Evolutionary conservation across 139 green algal genomes (phyloP), one percentile per base, ranked within the genome.

Genomic region (Klebsormidium nitens): DNA sequence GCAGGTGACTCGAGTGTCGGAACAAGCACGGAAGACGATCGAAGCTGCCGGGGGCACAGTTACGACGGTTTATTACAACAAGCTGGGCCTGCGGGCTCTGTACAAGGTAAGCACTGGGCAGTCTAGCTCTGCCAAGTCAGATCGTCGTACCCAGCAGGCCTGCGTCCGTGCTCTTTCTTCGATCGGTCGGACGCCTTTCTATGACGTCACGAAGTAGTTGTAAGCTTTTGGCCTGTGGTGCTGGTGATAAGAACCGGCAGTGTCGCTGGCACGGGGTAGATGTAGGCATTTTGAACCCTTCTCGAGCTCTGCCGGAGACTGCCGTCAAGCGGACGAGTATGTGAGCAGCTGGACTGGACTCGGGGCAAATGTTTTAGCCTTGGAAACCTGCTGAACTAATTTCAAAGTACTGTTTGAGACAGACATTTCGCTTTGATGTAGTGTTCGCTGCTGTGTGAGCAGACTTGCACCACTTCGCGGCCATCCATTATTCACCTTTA

Each of bases 51-150:
- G 91, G 0, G 92, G 92, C 28, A 80, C 48, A 19, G 88, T 97
- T 6, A 90, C 82, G 1, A 87, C 80, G 0, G 92, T 97, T 8
- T 95, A 97, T 78, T 97, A 97, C 87, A 95, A 91, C 36, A 70
- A 81, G 65, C 79, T 96, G 11, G 92, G 84, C 76, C 82, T 97
- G 64, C 66, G 81, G 0, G 92, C 90, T 1, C 71, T 96, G 62
- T 42, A 93, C 34, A 86, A 83, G 52, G 52, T 61, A 23, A 23
- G 52, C 29, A 23, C 11, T 14, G 11, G 42, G 11, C 8, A 14
- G 8, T 26, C 8, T 50, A 14, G 11, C 42, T 50, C 14, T 26
- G 42, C 42, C 42, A 50, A 50, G 42, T 50, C 14, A 50, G 58
- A 47, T 46, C 5, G 58, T 47, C 11, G 28, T 11, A n/a, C 28